Base-by-base conservation (phyloP, 306 rosid genomes). In the Datisca glomerata region DNA sequence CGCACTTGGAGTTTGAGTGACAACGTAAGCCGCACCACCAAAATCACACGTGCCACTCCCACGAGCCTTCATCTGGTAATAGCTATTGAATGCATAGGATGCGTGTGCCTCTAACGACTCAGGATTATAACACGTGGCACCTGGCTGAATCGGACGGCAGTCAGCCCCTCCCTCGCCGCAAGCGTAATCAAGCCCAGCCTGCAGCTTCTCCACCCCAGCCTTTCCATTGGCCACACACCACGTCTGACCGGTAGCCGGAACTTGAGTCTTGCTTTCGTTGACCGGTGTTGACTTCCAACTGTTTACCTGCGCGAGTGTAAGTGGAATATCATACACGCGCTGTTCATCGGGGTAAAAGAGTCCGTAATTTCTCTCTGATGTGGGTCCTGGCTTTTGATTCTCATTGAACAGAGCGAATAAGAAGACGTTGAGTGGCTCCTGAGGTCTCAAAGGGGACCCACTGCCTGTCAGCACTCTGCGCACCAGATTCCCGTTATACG, bases 151-250 rank as follows among this genome's bases (percentile, higher is more conserved):
- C n/a, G 87, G 65, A 64, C 57, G 28, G 57, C 96, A 86, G 54
- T 86, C 96, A 6, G 94, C 96, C 0, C 78, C 87, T 54, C 87
- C 94, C 25, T 78, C 71, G 0, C 94, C 93, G 18, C 96, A 86
- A 0, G 96, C 96, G 18, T 81, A 81, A 20, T 86, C 71, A 45
- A 86, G 61, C 1, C 52, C 96, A 0, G 56, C 62, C 43, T 69
- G 73, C 0, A 86, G 43, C 56, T 69, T 81, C 70, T 56, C 67
- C 31, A 35, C 27, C 32, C 57, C 75, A 0, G 39, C 73, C 0
- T 53, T 44, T 6, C 12, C 71, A 4, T 64, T 78, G 1, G 96
- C 96, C 51, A 86, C 94, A 32, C 96, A 86, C 93, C 94, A 86
- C 0, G 84, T 81, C 42, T 43, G 56, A 0, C 84, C 53, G 5